phyloP scores from a whole-genome alignment of 192 early-diverging fungal species.

The Diversispora epigaea region DNA sequence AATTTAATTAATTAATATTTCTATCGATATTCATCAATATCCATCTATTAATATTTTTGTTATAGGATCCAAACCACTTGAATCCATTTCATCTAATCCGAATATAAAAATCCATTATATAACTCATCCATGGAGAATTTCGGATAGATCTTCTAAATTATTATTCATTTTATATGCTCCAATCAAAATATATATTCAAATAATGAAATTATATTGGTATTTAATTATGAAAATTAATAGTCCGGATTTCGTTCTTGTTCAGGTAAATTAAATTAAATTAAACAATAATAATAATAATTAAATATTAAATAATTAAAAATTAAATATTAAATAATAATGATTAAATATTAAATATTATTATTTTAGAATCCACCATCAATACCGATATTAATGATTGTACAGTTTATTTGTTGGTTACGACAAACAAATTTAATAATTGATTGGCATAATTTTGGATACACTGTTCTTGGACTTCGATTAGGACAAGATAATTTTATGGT shows the following conservation, averaged over 20 bases:
- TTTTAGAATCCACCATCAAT: constrained; percentile 91
- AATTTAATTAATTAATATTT: too few relatives aligned
- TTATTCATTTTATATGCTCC: constrained; percentile 70
- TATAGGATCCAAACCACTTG: constrained; percentile 4
- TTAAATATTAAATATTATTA: neutral
- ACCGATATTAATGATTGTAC: constrained; percentile 82
- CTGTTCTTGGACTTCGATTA: constrained; percentile 75
- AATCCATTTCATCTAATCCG: constrained; percentile 39
- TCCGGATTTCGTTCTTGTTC: constrained; percentile 72
- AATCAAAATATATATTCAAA: constrained; percentile 62
- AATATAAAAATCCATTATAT: constrained; percentile 53
- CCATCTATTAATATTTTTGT: neutral
- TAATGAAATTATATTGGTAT: constrained; percentile 60
- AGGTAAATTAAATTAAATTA: too few relatives aligned
- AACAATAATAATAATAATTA: too few relatives aligned
- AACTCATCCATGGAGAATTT: constrained; percentile 51
- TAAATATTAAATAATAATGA: neutral
- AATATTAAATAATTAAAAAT: constrained; percentile 7
- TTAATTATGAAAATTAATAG: constrained; percentile 55
- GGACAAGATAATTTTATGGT: constrained; percentile 59
- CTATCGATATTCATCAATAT: neutral
- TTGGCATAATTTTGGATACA: constrained; percentile 98
- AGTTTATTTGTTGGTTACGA: constrained; percentile 63
- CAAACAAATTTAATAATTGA: constrained; percentile 81
- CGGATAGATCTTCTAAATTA: constrained; percentile 54